Evolutionary conservation across 2,329 filamentous ascomycete species (phyloP).

Genomic region (Penicillium sp.): DNA sequence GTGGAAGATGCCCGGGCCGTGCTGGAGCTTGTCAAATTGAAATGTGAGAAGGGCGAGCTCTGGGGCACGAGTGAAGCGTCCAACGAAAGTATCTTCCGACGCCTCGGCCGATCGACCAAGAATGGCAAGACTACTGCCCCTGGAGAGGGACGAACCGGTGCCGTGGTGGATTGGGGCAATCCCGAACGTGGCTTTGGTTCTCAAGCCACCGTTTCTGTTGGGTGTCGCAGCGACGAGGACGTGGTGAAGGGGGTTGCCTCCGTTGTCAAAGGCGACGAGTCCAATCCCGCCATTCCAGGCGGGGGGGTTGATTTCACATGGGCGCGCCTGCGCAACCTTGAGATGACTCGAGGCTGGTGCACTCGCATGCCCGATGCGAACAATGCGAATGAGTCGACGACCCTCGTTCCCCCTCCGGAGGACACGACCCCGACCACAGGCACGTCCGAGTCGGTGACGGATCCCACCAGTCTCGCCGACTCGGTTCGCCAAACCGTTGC

Average conservation of each 20-base stretch:
- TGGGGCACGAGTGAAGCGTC: slow-evolving; percentile 78
- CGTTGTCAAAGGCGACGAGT: slow-evolving; percentile 46
- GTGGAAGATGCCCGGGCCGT: slow-evolving; percentile 88
- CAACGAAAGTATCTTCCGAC: slow-evolving; percentile 83
- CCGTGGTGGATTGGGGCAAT: slow-evolving; percentile 84
- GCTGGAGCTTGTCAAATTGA: slow-evolving; percentile 87
- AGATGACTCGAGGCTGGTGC: slow-evolving; percentile 56
- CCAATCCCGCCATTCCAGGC: slow-evolving; percentile 39
- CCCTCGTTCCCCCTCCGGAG: slow-evolving; percentile 22
- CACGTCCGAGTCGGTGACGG: slow-evolving; percentile 5
- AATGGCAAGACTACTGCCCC: slow-evolving; percentile 31
- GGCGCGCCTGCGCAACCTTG: slow-evolving; percentile 57
- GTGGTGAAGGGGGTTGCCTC: slow-evolving; percentile 52
- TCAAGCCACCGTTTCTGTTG: slow-evolving; percentile 51
- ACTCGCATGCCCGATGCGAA: slow-evolving; percentile 44
- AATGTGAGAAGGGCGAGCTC: slow-evolving; percentile 82
- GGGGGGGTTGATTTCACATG: slow-evolving; percentile 58
- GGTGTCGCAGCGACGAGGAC: slow-evolving; percentile 52
- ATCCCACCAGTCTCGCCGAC: slow-evolving; percentile 34
- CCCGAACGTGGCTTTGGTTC: slow-evolving; percentile 57
- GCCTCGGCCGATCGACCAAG: slow-evolving; percentile 57
- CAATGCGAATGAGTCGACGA: slow-evolving; percentile 36
- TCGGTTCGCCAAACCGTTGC: slow-evolving; percentile 47
- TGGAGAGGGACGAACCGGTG: slow-evolving; percentile 39
- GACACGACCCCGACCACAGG: slow-evolving; percentile 17